Percentiles rank a stretch among this genome's conserved stretches.
phyloP scores from a whole-genome alignment of 352 stramenopile species.

The Pythium rishiriense region DNA sequence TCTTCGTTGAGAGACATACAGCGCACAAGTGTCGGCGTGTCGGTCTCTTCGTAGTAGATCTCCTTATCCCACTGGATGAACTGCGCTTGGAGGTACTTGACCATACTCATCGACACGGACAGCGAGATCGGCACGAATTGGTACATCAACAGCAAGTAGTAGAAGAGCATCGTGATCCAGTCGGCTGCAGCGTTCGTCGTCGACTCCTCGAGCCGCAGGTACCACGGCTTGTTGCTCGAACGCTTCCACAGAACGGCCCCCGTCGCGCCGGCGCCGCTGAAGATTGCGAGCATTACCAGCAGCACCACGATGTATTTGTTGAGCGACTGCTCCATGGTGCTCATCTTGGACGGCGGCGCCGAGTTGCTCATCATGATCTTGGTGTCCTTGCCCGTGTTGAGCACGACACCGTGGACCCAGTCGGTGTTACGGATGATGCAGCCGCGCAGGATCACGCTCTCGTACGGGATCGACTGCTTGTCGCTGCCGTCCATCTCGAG shows the following conservation, averaged over 20 bases:
- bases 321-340: slow-evolving; percentile 79
- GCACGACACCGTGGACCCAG: slow-evolving; percentile 89
- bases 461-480: slow-evolving; percentile 71
- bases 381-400: slow-evolving; percentile 94
- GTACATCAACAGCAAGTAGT: slow-evolving; percentile 95
- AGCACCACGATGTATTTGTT: slow-evolving; percentile 79
- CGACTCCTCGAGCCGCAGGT: slow-evolving; percentile 44
- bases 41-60: slow-evolving; percentile 91
- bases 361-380: slow-evolving; percentile 92
- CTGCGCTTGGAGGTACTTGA: slow-evolving; percentile 93
- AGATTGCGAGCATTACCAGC: slow-evolving; percentile 61
- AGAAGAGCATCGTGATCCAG: slow-evolving; percentile 89
- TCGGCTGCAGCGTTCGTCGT: slow-evolving; percentile 38
- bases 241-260: slow-evolving; percentile 62
- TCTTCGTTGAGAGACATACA: slow-evolving; percentile 95
- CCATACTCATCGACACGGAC: slow-evolving; percentile 96
- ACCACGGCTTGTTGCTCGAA: slow-evolving; percentile 51
- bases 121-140: slow-evolving; percentile 98
- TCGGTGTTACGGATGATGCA: slow-evolving; percentile 93
- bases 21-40: slow-evolving; percentile 90
- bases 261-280: slow-evolving; percentile 58
- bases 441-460: slow-evolving; percentile 89
- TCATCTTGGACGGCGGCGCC: slow-evolving; percentile 83
- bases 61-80: slow-evolving; percentile 94
- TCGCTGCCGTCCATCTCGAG: slow-evolving; percentile 55